Evolutionary conservation across 1,139 yeast species (phyloP), one percentile per base, ranked within the genome.

Genomic region (Geotrichum europaeum): DNA sequence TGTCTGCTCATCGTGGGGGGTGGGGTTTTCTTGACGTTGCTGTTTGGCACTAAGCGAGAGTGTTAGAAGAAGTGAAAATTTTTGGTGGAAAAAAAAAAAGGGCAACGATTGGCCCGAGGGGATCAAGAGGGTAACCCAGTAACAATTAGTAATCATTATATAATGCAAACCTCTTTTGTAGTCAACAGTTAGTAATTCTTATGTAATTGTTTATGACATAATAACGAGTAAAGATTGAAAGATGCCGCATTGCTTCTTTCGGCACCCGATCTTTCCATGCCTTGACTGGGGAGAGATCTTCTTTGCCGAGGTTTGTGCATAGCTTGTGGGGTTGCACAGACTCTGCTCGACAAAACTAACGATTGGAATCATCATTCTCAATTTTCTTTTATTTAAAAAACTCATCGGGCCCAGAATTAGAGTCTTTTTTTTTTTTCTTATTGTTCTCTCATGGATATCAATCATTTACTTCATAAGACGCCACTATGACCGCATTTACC

Each of bases 401-500:
- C 3, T 3, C 47, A 40, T n/a, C 20, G 18, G 9, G 7, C 18
- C 20, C 3, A n/a, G 20, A n/a, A n/a, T 15, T n/a, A 4, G 10
- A n/a, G 4, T 40, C 20, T 9, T 15, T n/a, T 12, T 40, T 40
- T 40, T n/a, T 7, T 40, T n/a, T 40, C 9, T 40, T 40, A 1
- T 36, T 15, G 18, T 9, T 2, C 18, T 15, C n/a, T 15, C n/a
- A 13, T 40, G 9, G 18, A 15, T 40, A 40, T 15, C 18, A 4
- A 40, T 40, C 18, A 7, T n/a, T 5, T n/a, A 18, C 10, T 15
- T 5, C 20, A 40, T n/a, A 1, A 2, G 3, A 15, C 10, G 1
- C n/a, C 18, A 55, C 24, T 5, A 56, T 43, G 54, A 40, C 54
- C 3, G 55, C 49, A 15, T 59, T 59, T 22, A 15, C 47, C 2